Base-by-base conservation (phyloP, 2,329 filamentous ascomycete genomes). In the Penicillium sp. region DNA sequence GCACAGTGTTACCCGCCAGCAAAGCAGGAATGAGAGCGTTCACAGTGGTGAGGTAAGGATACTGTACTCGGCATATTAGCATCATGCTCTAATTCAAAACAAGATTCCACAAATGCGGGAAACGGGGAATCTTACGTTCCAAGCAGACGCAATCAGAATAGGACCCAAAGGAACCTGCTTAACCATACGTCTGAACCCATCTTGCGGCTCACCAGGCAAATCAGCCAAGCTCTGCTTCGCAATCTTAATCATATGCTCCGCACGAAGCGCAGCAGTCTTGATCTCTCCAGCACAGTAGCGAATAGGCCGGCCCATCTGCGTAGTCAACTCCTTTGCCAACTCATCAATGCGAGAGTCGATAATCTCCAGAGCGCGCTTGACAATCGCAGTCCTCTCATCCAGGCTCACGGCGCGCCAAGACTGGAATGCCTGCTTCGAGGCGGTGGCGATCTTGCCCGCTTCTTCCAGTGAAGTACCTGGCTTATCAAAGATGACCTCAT, bases 261-360 rank as follows among this genome's bases (percentile, higher is more conserved):
- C 90, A 63, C 93, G 87, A 79, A 90, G 89, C 66, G 93, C 86
- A 33, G 92, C 92, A 15, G 93, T 97, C 24, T 87, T 82, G 68
- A 97, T 85, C 79, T 97, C 93, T 69, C 89, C 91, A 50, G 85
- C 88, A 1, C 90, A 90, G 76, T 93, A 97, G 53, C 90, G 86
- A 72, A 96, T 96, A 26, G 93, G 93, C 26, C 93, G 86, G 40
- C 93, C 93, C 92, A 97, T 97, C 80, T 97, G 93, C 70, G 90
- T 87, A 0, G 92, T 96, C 63, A 97, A 82, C 75, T 96, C 92
- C 69, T 87, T 84, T 5, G 89, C 92, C 42, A 97, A 83, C 60
- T 88, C 90, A 85, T 93, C 89, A 76, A 91, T 86, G 72, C 88
- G 88, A 22, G 87, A 84, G 10, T 81, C 79, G 35, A 97, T 82